Percentiles rank a stretch among this genome's conserved stretches.
Conservation (phyloP, 2,329 filamentous ascomycete genomes). For the Penicillium sp. region DNA sequence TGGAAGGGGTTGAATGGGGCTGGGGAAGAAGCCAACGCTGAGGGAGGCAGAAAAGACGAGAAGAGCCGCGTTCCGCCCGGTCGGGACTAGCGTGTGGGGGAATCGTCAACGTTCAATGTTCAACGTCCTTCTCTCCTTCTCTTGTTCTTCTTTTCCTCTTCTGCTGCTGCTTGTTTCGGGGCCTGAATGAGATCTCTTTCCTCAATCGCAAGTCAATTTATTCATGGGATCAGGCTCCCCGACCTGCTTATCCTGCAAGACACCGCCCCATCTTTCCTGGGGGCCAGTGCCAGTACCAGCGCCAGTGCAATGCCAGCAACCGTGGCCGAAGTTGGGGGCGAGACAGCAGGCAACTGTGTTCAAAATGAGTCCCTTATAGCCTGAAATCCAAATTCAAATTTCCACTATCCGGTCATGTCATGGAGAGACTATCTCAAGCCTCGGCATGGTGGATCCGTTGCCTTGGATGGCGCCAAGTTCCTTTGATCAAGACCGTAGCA, state of each 20-base stretch:
- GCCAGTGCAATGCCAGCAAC: background rate
- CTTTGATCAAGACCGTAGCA: too few relatives aligned
- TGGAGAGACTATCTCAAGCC: background rate
- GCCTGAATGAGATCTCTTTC: too few relatives aligned
- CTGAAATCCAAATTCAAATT: background rate
- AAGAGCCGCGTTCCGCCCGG: slow-evolving; percentile 11
- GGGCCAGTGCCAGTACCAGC: too few relatives aligned
- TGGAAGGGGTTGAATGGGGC: background rate
- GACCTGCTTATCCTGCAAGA: background rate
- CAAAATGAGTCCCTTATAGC: background rate
- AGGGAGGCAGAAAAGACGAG: background rate
- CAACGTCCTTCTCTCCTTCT: slow-evolving; percentile 1
- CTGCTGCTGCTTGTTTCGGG: background rate
- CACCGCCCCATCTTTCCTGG: background rate
- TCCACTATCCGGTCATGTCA: too few relatives aligned
- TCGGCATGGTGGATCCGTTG: background rate
- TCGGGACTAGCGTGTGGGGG: slow-evolving; percentile 24
- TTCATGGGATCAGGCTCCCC: too few relatives aligned
- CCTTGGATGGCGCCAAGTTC: too few relatives aligned
- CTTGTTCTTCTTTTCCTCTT: background rate
- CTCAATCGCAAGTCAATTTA: too few relatives aligned
- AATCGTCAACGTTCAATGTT: background rate
- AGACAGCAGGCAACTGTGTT: background rate
- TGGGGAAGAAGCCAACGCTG: background rate
- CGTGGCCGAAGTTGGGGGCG: background rate